Conservation (phyloP, 2,329 filamentous ascomycete genomes). For the Hypoxylon sp. region DNA sequence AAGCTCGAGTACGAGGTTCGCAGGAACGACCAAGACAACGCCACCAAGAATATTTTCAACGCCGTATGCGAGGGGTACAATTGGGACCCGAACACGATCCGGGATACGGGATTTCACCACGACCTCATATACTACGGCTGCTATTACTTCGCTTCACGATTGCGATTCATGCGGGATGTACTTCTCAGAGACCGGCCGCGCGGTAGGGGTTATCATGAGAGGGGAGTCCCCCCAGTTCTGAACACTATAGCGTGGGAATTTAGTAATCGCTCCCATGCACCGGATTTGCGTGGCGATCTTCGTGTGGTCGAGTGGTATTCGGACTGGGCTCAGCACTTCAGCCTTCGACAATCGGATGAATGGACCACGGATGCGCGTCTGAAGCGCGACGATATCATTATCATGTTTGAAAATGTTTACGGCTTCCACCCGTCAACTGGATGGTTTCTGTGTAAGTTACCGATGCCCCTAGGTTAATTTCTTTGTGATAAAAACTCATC, state of each 20-base stretch:
- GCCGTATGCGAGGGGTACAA: background rate
- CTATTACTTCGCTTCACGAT: background rate
- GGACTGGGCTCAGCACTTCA: slow-evolving; percentile 4
- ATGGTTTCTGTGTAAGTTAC: background rate
- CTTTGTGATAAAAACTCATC: background rate
- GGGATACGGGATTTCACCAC: background rate
- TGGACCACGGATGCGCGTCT: background rate
- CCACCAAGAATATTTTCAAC: background rate
- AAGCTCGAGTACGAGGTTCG: background rate
- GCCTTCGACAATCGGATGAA: background rate
- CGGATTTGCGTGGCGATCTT: background rate
- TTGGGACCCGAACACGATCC: background rate
- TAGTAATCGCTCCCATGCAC: background rate
- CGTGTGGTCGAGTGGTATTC: slow-evolving; percentile 13
- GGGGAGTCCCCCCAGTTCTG: background rate
- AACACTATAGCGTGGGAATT: background rate
- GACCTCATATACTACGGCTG: background rate
- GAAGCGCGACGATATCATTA: background rate
- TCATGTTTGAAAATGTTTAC: background rate
- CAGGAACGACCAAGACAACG: background rate
- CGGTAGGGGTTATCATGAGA: no score
- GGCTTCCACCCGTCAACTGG: background rate
- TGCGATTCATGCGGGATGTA: slow-evolving; percentile 10
- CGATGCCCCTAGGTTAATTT: background rate
- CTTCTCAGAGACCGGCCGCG: background rate